Evolutionary conservation across 225 moss, liverwort and hornwort species (phyloP).

Genomic region (Lunularia cruciata): DNA sequence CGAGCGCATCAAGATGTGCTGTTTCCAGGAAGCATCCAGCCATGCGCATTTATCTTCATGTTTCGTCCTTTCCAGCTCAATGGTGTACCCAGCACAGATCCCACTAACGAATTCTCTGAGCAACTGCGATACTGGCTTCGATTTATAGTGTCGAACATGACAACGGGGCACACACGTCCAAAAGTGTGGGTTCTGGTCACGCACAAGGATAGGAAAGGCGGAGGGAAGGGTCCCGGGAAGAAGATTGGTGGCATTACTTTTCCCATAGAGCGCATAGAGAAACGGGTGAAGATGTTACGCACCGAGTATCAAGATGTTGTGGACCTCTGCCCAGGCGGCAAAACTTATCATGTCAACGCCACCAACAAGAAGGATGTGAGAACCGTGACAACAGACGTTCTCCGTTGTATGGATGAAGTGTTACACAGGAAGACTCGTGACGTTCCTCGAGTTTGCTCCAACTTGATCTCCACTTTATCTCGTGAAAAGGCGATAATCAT

Average conservation of each 20-base stretch:
- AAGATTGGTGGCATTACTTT: neutral
- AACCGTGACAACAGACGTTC: too few relatives aligned
- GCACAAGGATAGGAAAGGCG: conserved; percentile 16
- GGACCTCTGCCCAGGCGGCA: neutral
- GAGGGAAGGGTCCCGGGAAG: neutral
- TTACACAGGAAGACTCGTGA: too few relatives aligned
- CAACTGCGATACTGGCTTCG: conserved; percentile 17
- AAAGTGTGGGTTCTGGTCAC: conserved; percentile 7
- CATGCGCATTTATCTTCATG: conserved; percentile 18
- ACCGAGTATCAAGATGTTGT: neutral
- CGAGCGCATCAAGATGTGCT: conserved; percentile 11
- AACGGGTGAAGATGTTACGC: neutral
- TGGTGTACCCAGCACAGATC: neutral
- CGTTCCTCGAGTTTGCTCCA: too few relatives aligned
- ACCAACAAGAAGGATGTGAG: too few relatives aligned
- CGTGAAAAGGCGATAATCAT: too few relatives aligned
- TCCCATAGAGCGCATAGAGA: too few relatives aligned
- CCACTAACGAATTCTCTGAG: too few relatives aligned
- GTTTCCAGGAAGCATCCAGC: conserved; percentile 7
- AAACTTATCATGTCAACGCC: too few relatives aligned
- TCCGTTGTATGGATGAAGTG: too few relatives aligned
- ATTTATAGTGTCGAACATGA: conserved; percentile 14
- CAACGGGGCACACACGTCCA: neutral
- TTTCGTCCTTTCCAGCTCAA: conserved; percentile 15
- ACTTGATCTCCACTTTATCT: too few relatives aligned